Percentiles rank a stretch among this genome's conserved stretches.
These are phyloP conservation scores for Phytophthora megakarya DNA, from an alignment of 352 stramenopile genomes.

Conservation along the genomic window DNA sequence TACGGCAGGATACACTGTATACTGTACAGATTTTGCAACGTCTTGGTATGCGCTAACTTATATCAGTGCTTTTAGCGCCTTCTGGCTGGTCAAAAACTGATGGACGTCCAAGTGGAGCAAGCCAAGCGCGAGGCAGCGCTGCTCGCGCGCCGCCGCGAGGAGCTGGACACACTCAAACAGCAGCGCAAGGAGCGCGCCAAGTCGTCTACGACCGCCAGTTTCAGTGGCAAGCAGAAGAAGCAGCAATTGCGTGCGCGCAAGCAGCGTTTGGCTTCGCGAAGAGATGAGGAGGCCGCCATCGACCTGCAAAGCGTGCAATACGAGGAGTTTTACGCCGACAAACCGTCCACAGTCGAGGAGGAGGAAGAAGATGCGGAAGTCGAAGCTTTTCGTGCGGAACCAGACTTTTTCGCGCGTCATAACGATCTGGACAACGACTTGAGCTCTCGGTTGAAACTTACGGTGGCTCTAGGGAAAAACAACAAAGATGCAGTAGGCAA, in stretches of 20 bases:
- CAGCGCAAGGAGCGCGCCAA: constrained; percentile 79
- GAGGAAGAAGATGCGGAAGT: constrained; percentile 30
- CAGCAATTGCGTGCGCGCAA: constrained; percentile 82
- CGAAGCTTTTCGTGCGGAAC: constrained; percentile 50
- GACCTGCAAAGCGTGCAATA: constrained; percentile 71
- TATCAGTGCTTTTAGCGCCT: too few relatives aligned
- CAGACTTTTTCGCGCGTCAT: constrained; percentile 73
- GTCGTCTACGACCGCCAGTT: constrained; percentile 56
- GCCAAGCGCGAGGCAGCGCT: constrained; percentile 69
- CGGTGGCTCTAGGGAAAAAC: constrained; percentile 80
- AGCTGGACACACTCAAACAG: constrained; percentile 80
- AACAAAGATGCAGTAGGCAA: constrained; percentile 84
- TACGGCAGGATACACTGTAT: too few relatives aligned
- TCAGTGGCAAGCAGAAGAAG: constrained; percentile 90
- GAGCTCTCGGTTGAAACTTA: constrained; percentile 73
- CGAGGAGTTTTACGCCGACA: constrained; percentile 46
- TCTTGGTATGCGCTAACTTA: too few relatives aligned
- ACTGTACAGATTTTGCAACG: too few relatives aligned
- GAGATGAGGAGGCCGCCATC: constrained; percentile 56
- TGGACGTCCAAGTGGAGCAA: constrained; percentile 47
- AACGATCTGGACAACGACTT: constrained; percentile 72
- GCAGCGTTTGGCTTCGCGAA: constrained; percentile 70
- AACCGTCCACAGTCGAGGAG: constrained; percentile 26
- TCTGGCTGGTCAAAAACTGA: constrained; percentile 23
- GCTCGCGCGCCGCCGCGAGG: constrained; percentile 67